These are phyloP conservation scores for Lepidopterella palustris DNA, from an alignment of 495 filamentous ascomycete species.

Conservation along the genomic window DNA sequence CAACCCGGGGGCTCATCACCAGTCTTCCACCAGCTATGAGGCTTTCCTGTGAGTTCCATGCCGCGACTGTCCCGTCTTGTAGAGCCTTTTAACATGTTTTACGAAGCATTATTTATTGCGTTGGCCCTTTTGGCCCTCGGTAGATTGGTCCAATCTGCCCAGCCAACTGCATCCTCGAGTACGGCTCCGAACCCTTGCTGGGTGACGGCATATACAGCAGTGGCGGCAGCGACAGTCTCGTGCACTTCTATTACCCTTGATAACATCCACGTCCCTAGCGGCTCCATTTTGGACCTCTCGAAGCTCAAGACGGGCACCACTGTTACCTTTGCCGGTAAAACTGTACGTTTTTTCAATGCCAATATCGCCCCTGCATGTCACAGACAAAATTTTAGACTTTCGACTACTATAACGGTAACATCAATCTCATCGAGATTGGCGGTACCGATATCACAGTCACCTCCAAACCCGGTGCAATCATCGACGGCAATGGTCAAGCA, in stretches of 20 bases:
- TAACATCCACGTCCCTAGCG: not conserved
- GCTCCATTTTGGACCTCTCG: not conserved
- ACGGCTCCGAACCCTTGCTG: not conserved
- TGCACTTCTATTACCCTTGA: not conserved
- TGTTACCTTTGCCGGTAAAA: not conserved
- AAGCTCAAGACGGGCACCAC: not conserved
- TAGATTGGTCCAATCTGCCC: too few species aligned
- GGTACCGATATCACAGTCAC: slow-evolving; percentile 42
- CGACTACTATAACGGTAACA: not conserved
- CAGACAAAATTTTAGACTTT: not conserved
- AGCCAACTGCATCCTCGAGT: not conserved
- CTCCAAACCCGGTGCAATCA: slow-evolving; percentile 36
- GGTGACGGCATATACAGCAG: not conserved
- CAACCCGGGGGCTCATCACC: not conserved
- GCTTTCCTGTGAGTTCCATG: too few species aligned
- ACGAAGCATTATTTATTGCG: not conserved
- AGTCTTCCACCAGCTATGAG: not conserved
- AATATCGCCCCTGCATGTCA: not conserved
- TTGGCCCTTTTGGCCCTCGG: not conserved
- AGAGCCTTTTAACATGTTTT: too few species aligned
- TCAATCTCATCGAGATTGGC: slow-evolving; percentile 29
- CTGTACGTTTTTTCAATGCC: not conserved
- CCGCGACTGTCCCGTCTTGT: too few species aligned
- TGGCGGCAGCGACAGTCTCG: not conserved
- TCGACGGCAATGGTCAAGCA: slow-evolving; percentile 42